Percentiles rank a stretch among this genome's conserved stretches.
Evolutionary conservation across 805 yeast species (phyloP).

Genomic region (Barnettozyma wickerhamii): DNA sequence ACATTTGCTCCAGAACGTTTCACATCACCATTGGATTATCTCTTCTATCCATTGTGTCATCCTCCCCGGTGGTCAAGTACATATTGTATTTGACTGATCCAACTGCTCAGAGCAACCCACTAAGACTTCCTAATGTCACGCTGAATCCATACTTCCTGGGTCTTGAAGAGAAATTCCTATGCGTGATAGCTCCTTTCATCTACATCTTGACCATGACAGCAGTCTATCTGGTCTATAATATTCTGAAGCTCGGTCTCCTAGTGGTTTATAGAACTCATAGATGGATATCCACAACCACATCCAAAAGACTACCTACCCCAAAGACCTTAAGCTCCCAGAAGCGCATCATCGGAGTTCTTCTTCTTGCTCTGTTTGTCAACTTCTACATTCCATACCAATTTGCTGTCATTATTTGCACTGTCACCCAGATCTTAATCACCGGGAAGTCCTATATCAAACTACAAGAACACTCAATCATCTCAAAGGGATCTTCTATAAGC

Average conservation of each 20-base stretch:
- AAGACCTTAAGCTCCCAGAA: conserved; percentile 8
- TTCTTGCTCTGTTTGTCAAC: conserved; percentile 44
- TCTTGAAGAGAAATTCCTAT: conserved; percentile 48
- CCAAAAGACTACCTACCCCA: conserved; percentile 4
- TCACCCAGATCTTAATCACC: conserved; percentile 55
- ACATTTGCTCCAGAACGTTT: conserved; percentile 30
- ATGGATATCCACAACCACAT: conserved; percentile 1
- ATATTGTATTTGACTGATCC: conserved; percentile 48
- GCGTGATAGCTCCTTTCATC: conserved; percentile 58
- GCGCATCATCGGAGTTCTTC: conserved; percentile 13
- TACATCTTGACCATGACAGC: conserved; percentile 40
- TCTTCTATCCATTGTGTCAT: conserved; percentile 35
- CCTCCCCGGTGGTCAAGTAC: conserved; percentile 31
- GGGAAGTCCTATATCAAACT: conserved; percentile 28
- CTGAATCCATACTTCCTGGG: conserved; percentile 67
- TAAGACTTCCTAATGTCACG: conserved; percentile 38
- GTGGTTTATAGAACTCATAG: no score
- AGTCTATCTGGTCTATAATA: conserved; percentile 33
- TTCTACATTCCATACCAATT: conserved; percentile 78
- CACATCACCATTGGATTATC: conserved; percentile 26
- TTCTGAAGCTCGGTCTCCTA: conserved; percentile 2
- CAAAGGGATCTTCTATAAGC: conserved; percentile 9
- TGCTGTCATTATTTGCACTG: conserved; percentile 56
- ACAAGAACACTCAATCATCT: not conserved
- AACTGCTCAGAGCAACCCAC: conserved; percentile 42